These are phyloP conservation scores for Paramecium bursaria DNA, from an alignment of 73 alveolate genomes.

Conservation along the genomic window DNA sequence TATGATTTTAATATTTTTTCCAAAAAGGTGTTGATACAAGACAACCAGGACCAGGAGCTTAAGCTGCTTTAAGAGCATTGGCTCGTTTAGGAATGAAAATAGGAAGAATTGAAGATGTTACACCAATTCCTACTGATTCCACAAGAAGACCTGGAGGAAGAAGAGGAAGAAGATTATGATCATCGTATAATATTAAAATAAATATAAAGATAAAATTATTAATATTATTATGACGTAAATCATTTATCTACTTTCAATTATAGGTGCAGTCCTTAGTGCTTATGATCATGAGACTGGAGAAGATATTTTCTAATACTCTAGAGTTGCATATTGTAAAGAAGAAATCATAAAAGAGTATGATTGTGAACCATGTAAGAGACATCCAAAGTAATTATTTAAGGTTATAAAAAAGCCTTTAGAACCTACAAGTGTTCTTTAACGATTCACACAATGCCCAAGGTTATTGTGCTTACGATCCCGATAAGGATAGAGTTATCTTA, in stretches of 20 bases:
- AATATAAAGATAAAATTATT: too few relatives aligned
- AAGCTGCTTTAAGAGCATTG: conserved; percentile 99
- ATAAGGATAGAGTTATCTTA: conserved; percentile 31
- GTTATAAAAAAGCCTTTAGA: too few relatives aligned
- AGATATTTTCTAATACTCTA: neutral
- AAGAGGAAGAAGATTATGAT: conserved; percentile 99
- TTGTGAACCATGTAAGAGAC: conserved; percentile 1
- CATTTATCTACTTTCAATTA: too few relatives aligned
- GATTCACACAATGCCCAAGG: conserved; percentile 53
- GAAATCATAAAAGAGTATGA: neutral
- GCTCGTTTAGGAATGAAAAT: conserved; percentile 98
- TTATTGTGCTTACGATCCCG: conserved; percentile 60
- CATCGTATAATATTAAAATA: too few relatives aligned
- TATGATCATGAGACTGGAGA: neutral
- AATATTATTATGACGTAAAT: too few relatives aligned
- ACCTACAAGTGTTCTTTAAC: neutral
- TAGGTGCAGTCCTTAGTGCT: too few relatives aligned
- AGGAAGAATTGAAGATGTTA: conserved; percentile 99
- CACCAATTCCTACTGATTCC: conserved; percentile 99
- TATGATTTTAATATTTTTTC: neutral
- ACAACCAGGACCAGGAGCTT: conserved; percentile 98
- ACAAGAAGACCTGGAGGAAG: conserved; percentile 99
- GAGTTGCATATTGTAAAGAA: conserved; percentile 2
- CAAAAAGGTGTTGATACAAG: conserved; percentile 83
- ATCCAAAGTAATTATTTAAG: too few relatives aligned